These are phyloP conservation scores for Tetrahymena malaccensis DNA, from an alignment of 73 alveolate genomes.

Conservation along the genomic window DNA sequence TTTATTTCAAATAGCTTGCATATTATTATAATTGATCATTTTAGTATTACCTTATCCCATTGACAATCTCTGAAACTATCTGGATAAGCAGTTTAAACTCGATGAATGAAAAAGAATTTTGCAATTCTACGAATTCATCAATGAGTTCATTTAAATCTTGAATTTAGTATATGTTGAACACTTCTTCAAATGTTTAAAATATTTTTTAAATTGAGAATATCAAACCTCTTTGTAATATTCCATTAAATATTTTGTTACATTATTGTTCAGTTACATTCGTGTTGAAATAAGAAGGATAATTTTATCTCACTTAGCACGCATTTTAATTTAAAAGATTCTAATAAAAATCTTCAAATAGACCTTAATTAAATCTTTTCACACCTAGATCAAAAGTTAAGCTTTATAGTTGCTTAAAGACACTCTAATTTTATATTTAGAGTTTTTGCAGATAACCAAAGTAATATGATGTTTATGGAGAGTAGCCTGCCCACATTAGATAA, in stretches of 20 bases:
- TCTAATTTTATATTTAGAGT: no score
- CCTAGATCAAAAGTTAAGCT: neutral
- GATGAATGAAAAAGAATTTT: neutral
- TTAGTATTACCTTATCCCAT: neutral
- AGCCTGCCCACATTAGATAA: no score
- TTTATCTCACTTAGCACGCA: neutral
- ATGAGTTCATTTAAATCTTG: neutral
- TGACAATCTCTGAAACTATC: neutral
- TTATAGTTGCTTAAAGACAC: no score
- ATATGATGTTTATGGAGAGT: neutral
- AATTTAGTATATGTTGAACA: no score
- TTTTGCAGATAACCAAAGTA: neutral
- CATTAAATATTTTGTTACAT: neutral
- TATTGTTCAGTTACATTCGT: neutral
- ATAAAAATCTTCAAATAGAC: no score
- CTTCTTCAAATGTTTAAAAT: neutral
- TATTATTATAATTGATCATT: no score
- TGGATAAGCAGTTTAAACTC: no score
- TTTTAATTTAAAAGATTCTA: neutral
- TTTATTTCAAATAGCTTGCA: no score
- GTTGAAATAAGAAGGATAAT: neutral
- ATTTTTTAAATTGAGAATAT: neutral
- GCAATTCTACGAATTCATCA: no score
- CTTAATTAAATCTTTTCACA: neutral
- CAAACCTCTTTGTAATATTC: neutral